phyloP scores from a whole-genome alignment of 495 filamentous ascomycete genomes.

The Amorphotheca resinae region DNA sequence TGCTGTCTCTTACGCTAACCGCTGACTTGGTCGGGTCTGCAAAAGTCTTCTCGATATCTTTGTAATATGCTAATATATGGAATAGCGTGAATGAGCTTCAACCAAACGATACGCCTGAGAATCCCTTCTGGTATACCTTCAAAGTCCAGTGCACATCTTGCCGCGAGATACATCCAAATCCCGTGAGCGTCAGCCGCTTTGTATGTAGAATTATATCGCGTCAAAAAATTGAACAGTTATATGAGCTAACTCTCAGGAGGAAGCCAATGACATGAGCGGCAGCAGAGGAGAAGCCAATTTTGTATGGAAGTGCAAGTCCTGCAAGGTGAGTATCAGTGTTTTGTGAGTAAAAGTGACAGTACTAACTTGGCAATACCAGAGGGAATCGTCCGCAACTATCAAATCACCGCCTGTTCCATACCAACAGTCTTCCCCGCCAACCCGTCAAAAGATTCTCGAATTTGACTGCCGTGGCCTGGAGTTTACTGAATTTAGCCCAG shows the following conservation, averaged over 20 bases:
- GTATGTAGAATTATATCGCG: constrained; percentile 36
- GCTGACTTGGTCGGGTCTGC: constrained; percentile 59
- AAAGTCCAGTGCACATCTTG: constrained; percentile 94
- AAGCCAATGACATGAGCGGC: constrained; percentile 73
- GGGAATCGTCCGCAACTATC: constrained; percentile 53
- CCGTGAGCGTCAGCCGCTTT: constrained; percentile 75
- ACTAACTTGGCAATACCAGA: constrained; percentile 20
- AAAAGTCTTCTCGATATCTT: neutral
- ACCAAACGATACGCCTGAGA: constrained; percentile 66
- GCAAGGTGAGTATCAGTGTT: constrained; percentile 43
- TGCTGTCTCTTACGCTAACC: constrained; percentile 68
- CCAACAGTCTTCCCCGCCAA: constrained; percentile 52
- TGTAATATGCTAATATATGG: neutral
- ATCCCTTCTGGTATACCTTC: constrained; percentile 91
- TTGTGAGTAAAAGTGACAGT: neutral
- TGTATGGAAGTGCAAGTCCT: constrained; percentile 94
- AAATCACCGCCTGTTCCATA: constrained; percentile 59
- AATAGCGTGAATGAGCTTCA: constrained; percentile 79
- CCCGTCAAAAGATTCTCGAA: constrained; percentile 63
- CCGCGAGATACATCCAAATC: constrained; percentile 79
- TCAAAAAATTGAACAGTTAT: neutral
- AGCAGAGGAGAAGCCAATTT: constrained; percentile 94
- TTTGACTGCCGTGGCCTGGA: constrained; percentile 92
- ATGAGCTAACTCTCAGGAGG: constrained; percentile 36
- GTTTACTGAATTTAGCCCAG: constrained; percentile 78